Conservation (phyloP, 257 asterid species). For the Solanum pinnatisectum region DNA sequence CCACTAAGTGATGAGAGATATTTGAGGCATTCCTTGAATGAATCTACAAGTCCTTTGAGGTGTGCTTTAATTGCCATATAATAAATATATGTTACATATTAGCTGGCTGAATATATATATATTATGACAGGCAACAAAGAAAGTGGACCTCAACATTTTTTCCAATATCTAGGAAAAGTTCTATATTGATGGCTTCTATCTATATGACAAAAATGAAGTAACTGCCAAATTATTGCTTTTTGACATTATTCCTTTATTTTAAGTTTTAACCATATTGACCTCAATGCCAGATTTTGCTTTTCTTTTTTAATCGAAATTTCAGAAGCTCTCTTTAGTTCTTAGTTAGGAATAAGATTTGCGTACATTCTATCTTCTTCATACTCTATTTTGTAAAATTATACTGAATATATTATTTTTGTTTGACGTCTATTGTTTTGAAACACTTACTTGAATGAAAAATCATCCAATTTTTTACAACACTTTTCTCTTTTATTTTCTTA, state of each 20-base stretch:
- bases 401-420: not conserved
- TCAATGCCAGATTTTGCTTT: not conserved
- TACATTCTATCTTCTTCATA: fast-evolving
- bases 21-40: not conserved
- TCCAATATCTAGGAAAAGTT: not conserved
- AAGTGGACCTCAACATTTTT: not conserved
- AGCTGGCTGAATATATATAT: not conserved
- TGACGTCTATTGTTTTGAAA: not conserved
- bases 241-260: not conserved
- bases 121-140: not conserved
- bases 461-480: not conserved
- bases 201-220: not conserved
- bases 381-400: not conserved
- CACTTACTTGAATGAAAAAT: not conserved
- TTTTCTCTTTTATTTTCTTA: not conserved
- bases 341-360: too few relatives aligned
- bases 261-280: not conserved
- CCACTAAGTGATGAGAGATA: not conserved
- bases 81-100: not conserved
- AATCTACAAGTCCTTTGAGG: not conserved
- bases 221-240: not conserved
- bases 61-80: not conserved
- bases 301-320: too few relatives aligned
- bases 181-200: not conserved
- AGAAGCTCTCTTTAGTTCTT: fast-evolving